A percentile compares a stretch with the other conserved stretches of the same genome.
Conservation (phyloP, 2,329 filamentous ascomycete genomes). For the Fusarium oxysporum region DNA sequence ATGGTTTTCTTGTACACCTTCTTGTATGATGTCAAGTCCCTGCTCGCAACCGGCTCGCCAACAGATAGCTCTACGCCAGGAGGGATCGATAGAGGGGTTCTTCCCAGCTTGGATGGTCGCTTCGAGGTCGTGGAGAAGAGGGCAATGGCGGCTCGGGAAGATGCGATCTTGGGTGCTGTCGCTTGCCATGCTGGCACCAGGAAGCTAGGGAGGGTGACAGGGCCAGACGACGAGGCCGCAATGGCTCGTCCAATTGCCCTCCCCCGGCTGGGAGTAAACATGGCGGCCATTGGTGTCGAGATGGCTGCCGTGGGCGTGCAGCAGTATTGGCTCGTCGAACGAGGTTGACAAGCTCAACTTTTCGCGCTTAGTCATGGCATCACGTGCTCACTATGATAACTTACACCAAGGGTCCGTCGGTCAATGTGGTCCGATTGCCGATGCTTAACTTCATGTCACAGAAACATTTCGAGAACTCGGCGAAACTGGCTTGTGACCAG, state of each 20-base stretch:
- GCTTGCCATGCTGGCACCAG: slow-evolving; percentile 77
- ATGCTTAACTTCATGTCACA: neutral
- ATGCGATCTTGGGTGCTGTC: slow-evolving; percentile 48
- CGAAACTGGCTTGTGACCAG: neutral
- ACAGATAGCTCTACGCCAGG: slow-evolving; percentile 83
- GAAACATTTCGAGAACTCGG: neutral
- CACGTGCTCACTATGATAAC: slow-evolving; percentile 40
- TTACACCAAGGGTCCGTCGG: neutral
- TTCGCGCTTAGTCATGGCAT: slow-evolving; percentile 52
- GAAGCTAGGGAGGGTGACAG: slow-evolving; percentile 74
- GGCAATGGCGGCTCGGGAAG: slow-evolving; percentile 52
- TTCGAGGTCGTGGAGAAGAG: slow-evolving; percentile 77
- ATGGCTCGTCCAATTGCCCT: slow-evolving; percentile 68
- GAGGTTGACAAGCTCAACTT: slow-evolving; percentile 44
- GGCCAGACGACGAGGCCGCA: slow-evolving; percentile 57
- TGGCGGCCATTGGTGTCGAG: slow-evolving; percentile 55
- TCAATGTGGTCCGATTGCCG: neutral
- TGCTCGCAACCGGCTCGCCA: slow-evolving; percentile 68
- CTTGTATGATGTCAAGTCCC: slow-evolving; percentile 69
- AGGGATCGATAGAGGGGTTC: slow-evolving; percentile 82
- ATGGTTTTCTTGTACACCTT: slow-evolving; percentile 74
- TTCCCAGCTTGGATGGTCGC: slow-evolving; percentile 84
- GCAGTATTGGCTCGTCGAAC: slow-evolving; percentile 18
- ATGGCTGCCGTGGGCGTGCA: slow-evolving; percentile 38
- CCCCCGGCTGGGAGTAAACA: slow-evolving; percentile 74